Evolutionary conservation across 2,329 filamentous ascomycete genomes (phyloP), one percentile per base, ranked within the genome.

Genomic region (Pezicula rhizophila): DNA sequence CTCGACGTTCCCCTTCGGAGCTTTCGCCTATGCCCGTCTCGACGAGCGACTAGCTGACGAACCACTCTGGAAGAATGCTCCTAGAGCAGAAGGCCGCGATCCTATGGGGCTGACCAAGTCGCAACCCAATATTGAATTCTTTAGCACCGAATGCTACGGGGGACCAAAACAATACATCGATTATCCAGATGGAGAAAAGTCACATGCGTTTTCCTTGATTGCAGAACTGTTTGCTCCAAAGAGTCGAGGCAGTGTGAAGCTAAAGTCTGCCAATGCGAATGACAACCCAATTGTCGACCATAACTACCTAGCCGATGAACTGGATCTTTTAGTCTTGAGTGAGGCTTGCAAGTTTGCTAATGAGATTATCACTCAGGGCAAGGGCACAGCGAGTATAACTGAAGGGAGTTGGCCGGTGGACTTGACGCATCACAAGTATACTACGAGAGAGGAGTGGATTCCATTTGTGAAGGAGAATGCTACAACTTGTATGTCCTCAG

Each of bases 91-190:
- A 23, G 77, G 76, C 4, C 76, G 80, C 4, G 82, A 85, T 55
- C 79, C 82, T 0, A 84, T 85, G 80, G 78, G 76, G 15, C 66
- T 84, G 14, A 74, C 73, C 0, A 64, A 69, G 0, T 62, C 64
- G 5, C 81, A 85, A 57, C 78, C 81, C 0, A 79, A 83, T 56
- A 61, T 82, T 43, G 81, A 84, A 57, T 76, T 82, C 63, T 84
- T 82, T 65, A 78, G 72, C 28, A 82, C 79, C 0, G 80, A 83
- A 58, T 77, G 76, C 57, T 82, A 82, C 54, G 78, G 78, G 4
- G 78, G 78, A 0, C 79, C 79, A 0, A 79, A 79, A 53, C 76
- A 81, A 51, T 82, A 72, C 51, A 66, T 70, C 17, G 65, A 79
- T 34, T 76, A 74, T 47, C 80, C 79, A 0, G 54, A 60, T 47